phyloP scores from a whole-genome alignment of 495 filamentous ascomycete genomes.

The Aspergillus heteromorphus region DNA sequence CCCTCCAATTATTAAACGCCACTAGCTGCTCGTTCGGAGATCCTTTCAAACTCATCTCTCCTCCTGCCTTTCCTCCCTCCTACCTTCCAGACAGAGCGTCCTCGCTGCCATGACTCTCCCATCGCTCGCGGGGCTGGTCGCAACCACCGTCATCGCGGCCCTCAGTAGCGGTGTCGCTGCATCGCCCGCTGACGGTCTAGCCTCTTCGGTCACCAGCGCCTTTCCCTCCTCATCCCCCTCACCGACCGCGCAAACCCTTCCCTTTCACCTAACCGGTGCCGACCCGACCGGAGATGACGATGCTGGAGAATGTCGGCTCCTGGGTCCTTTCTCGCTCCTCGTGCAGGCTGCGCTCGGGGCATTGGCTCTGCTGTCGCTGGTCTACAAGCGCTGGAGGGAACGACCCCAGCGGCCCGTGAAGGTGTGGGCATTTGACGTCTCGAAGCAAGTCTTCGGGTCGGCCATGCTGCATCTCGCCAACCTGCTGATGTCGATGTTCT shows the following conservation, averaged over 20 bases:
- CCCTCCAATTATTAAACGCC: background rate
- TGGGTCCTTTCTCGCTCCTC: slow-evolving; percentile 82
- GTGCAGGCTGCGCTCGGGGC: slow-evolving; percentile 84
- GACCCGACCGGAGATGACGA: slow-evolving; percentile 26
- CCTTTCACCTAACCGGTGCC: slow-evolving; percentile 12
- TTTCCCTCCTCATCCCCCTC: background rate
- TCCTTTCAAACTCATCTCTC: background rate
- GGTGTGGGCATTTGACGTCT: slow-evolving; percentile 95
- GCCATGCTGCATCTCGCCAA: slow-evolving; percentile 87
- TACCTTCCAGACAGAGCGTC: background rate
- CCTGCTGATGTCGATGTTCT: slow-evolving; percentile 91
- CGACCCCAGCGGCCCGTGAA: slow-evolving; percentile 84
- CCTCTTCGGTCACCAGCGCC: slow-evolving; percentile 5
- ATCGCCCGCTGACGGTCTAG: background rate
- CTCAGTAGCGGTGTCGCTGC: slow-evolving; percentile 11
- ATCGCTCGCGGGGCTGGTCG: background rate
- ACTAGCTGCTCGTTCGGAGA: background rate
- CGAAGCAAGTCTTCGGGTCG: slow-evolving; percentile 95
- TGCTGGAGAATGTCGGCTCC: slow-evolving; percentile 70
- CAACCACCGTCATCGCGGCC: slow-evolving; percentile 1
- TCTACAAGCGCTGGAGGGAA: slow-evolving; percentile 91
- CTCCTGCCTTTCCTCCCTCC: background rate
- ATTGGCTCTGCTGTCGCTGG: slow-evolving; percentile 76
- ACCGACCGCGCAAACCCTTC: slow-evolving; percentile 10
- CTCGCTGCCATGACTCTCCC: slow-evolving; percentile 7